phyloP scores from a whole-genome alignment of 129 eudicot species.

The Tagetes erecta region DNA sequence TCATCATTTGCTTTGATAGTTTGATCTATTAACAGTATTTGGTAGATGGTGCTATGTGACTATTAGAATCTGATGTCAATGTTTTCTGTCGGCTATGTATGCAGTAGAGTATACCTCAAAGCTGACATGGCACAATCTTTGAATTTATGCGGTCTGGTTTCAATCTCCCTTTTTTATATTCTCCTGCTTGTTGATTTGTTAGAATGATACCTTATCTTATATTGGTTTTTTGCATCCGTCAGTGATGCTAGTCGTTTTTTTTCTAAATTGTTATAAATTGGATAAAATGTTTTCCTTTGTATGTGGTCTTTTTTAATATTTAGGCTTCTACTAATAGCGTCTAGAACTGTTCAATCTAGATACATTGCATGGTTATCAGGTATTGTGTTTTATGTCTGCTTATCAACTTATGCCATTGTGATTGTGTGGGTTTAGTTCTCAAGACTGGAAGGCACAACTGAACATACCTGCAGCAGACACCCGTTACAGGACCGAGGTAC shows the following conservation, averaged over 20 bases:
- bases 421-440: conserved; percentile 44
- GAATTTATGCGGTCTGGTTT: conserved; percentile 12
- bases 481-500: conserved; percentile 69
- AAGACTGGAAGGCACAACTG: conserved; percentile 62
- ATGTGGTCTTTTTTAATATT: neutral
- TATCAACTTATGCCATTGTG: conserved; percentile 12
- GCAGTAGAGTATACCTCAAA: conserved; percentile 4
- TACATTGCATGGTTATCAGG: conserved; percentile 6
- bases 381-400: neutral
- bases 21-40: neutral
- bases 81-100: conserved; percentile 4
- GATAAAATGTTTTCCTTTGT: neutral
- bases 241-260: conserved; percentile 7
- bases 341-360: neutral
- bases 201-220: neutral
- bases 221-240: conserved; percentile 1
- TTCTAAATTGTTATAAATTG: neutral
- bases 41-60: conserved; percentile 13
- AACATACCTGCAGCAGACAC: conserved; percentile 53
- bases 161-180: neutral
- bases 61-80: conserved; percentile 11
- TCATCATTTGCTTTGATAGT: neutral
- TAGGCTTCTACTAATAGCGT: conserved; percentile 3
- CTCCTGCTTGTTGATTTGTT: conserved; percentile 10
- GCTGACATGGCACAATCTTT: conserved; percentile 4